These are phyloP conservation scores for Beauveria australis DNA, from an alignment of 2,329 filamentous ascomycete genomes.

Conservation along the genomic window DNA sequence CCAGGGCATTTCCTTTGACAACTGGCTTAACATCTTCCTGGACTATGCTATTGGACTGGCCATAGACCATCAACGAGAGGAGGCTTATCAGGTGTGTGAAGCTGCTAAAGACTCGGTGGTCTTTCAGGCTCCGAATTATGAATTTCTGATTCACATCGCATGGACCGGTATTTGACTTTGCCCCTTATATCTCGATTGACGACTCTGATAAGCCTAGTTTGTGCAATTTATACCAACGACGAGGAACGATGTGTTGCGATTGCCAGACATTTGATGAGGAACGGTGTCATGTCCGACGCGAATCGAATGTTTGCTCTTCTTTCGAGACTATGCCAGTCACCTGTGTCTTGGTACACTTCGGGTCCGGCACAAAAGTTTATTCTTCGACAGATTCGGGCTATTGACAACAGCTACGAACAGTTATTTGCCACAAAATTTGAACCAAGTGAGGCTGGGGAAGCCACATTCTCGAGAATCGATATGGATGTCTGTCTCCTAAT, in stretches of 20 bases:
- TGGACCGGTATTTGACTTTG: conserved; percentile 54
- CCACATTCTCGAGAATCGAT: conserved; percentile 17
- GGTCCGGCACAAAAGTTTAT: conserved; percentile 85
- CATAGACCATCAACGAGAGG: conserved; percentile 54
- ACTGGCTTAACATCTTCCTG: conserved; percentile 85
- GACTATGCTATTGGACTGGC: conserved; percentile 77
- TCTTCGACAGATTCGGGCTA: conserved; percentile 80
- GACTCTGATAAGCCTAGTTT: conserved; percentile 42
- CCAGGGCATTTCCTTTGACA: conserved; percentile 70
- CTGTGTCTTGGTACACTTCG: conserved; percentile 67
- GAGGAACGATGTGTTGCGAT: conserved; percentile 65
- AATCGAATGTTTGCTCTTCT: conserved; percentile 76
- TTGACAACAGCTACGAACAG: conserved; percentile 52
- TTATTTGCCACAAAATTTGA: conserved; percentile 19
- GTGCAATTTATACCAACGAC: conserved; percentile 73
- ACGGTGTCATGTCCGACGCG: conserved; percentile 71
- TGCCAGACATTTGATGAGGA: conserved; percentile 76
- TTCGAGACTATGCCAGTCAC: conserved; percentile 67
- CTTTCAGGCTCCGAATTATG: conserved; percentile 63
- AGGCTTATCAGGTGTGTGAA: conserved; percentile 74
- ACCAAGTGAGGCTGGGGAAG: not conserved
- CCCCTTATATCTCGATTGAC: not conserved
- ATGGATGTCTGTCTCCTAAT: conserved; percentile 77
- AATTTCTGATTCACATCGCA: conserved; percentile 66
- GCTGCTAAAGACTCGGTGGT: conserved; percentile 73